These are phyloP conservation scores for Zygosaccharomyces rouxii DNA, from an alignment of 805 yeast species.

Conservation along the genomic window DNA sequence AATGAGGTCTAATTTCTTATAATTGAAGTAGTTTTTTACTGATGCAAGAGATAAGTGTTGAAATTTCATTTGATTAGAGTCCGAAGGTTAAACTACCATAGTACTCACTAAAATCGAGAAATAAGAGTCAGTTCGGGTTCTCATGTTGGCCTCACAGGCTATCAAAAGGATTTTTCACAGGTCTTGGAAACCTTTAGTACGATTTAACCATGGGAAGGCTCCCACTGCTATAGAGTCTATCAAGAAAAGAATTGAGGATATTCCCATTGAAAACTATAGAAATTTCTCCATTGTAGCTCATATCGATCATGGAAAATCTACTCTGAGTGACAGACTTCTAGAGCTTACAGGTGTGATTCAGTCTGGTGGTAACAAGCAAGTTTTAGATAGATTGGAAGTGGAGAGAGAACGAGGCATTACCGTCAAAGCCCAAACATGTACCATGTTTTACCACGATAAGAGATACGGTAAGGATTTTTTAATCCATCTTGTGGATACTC, in stretches of 20 bases:
- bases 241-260: slow-evolving; percentile 61
- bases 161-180: slow-evolving; percentile 6
- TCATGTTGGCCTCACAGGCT: slow-evolving; percentile 7
- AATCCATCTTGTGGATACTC: slow-evolving; percentile 90
- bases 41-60: not conserved
- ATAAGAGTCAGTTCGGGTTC: not conserved
- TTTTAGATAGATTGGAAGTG: slow-evolving; percentile 86
- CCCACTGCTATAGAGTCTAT: slow-evolving; percentile 17
- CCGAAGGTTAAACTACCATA: not conserved
- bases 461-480: slow-evolving; percentile 64
- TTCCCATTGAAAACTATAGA: slow-evolving; percentile 78
- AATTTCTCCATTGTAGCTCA: slow-evolving; percentile 96
- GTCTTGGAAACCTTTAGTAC: slow-evolving; percentile 14
- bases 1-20: not conserved
- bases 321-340: slow-evolving; percentile 79
- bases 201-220: slow-evolving; percentile 13
- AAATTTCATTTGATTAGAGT: slow-evolving; percentile 1
- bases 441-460: slow-evolving; percentile 75
- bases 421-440: slow-evolving; percentile 93
- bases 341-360: slow-evolving; percentile 87
- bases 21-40: not conserved
- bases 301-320: slow-evolving; percentile 86
- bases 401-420: slow-evolving; percentile 96
- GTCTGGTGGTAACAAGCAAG: slow-evolving; percentile 71
- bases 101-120: not conserved